Base-by-base conservation (phyloP, 2,329 filamentous ascomycete species). In the Aspergillus candidus region DNA sequence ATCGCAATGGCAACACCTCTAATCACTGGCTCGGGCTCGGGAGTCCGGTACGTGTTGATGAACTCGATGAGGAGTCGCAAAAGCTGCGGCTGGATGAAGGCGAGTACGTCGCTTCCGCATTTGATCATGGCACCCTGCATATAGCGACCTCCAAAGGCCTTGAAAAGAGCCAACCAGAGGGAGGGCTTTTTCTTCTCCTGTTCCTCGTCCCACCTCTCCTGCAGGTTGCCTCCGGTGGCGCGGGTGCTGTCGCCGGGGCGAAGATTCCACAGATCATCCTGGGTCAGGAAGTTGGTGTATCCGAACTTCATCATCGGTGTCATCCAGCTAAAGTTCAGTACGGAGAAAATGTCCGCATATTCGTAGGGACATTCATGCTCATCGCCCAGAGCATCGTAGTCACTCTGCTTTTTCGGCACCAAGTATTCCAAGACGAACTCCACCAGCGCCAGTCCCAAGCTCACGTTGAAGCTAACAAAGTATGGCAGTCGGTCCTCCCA, bases 321-420 rank as follows among this genome's bases (percentile, higher is more conserved):
- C 91, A 98, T 96, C 93, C 93, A 98, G 43, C 86, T 84, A 66
- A 98, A 98, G 0, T 91, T 95, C 36, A 98, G 76, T 40, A 87
- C 81, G 4, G 91, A 95, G 70, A 98, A 98, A 41, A 97, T 76
- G 48, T 91, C 89, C 11, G 93, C 90, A 64, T 95, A 94, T 68
- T 97, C 90, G 50, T 87, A 82, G 0, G 76, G 76, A 49, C 82
- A 86, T 66, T 86, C 83, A 53, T 85, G 80, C 45, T 70, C 68
- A 47, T 83, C 79, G 6, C 80, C 82, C 38, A 86, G 65, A 5
- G 80, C 80, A 62, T 84, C 78, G 60, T 86, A 86, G 36, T 74
- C 79, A 55, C 80, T 86, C 47, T 82, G 70, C 53, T 79, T 80
- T 67, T 90, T 91, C n/a, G 87, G 87, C 62, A 90, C 83, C 13